Base-by-base conservation (phyloP, 306 rosid genomes). In the Elaeagnus macrophylla region DNA sequence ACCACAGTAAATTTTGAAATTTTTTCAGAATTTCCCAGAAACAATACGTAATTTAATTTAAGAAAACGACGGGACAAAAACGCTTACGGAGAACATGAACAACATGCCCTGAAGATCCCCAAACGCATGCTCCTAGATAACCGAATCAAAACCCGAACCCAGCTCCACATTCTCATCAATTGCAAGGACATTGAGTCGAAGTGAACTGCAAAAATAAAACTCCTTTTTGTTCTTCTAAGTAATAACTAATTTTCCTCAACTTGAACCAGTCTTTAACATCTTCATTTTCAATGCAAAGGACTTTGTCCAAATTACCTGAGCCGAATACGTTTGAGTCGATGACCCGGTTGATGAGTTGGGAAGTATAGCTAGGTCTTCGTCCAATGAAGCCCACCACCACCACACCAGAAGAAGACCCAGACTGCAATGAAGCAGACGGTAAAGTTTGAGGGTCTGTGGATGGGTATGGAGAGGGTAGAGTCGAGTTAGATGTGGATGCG, bases 1-100 rank as follows among this genome's bases (percentile, higher is more conserved):
- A n/a, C n/a, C n/a, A n/a, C n/a, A n/a, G n/a, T n/a, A n/a, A n/a
- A n/a, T n/a, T n/a, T n/a, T n/a, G 52, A 39, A 61, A 20, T 41
- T 17, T 37, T 10, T n/a, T 14, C 18, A 4, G 48, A 16, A 7
- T 20, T 43, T 48, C 7, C 39, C 46, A 39, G 3, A 7, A 43
- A 2, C 8, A 49, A 39, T 12, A 13, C 43, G 15, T 13, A 15
- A 51, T 59, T 6, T 12, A 54, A 17, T 13, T 6, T 1, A 1
- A 44, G 25, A 13, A 0, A 2, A 43, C 41, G 5, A 44, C 19
- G 25, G 53, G 9, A 8, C 19, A 41, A 12, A 38, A 38, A 43
- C 59, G 72, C 95, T 81, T 61, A 90, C 97, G 51, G 86, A 77
- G 86, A 90, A 90, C 95, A 90, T 86, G 80, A 86, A 81, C 35